A percentile compares a stretch with the other conserved stretches of the same genome.
These are phyloP conservation scores for Dacryopinax primogenitus DNA, from an alignment of 768 basidiomycete genomes.

Conservation along the genomic window DNA sequence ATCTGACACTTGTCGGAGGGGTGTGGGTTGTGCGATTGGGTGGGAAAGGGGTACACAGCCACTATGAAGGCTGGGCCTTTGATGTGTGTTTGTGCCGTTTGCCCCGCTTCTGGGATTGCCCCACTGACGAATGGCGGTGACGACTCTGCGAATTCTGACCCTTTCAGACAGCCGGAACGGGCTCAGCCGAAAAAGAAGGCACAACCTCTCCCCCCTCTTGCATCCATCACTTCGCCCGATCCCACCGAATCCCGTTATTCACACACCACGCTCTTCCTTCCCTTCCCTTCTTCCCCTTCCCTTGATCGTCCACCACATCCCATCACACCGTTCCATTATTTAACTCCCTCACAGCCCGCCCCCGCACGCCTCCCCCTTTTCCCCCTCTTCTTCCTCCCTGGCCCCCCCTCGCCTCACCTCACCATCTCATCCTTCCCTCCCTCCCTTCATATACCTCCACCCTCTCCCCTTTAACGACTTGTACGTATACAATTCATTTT, in stretches of 20 bases:
- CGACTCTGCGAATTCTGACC: no score
- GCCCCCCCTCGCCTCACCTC: not conserved
- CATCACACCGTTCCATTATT: not conserved
- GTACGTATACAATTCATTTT: not conserved
- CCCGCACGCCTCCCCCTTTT: not conserved
- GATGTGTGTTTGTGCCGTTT: no score
- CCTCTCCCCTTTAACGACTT: not conserved
- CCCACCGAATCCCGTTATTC: no score
- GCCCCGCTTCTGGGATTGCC: no score
- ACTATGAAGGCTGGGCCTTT: no score
- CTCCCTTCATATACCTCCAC: not conserved
- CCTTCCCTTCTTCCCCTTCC: not conserved
- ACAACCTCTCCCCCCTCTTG: no score
- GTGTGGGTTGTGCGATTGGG: no score
- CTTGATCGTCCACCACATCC: not conserved
- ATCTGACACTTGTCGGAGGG: constrained; percentile 1
- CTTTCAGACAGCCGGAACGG: no score
- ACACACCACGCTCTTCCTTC: not conserved
- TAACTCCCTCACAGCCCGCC: not conserved
- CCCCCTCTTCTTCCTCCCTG: not conserved
- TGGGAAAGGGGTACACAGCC: no score
- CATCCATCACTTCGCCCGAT: no score
- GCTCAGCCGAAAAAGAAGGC: no score
- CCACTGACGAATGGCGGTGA: no score
- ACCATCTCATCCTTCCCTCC: not conserved